Percentiles rank a stretch among this genome's conserved stretches.
Evolutionary conservation across 2,329 filamentous ascomycete genomes (phyloP).

Genomic region (Chrysoporthe austroafricana): DNA sequence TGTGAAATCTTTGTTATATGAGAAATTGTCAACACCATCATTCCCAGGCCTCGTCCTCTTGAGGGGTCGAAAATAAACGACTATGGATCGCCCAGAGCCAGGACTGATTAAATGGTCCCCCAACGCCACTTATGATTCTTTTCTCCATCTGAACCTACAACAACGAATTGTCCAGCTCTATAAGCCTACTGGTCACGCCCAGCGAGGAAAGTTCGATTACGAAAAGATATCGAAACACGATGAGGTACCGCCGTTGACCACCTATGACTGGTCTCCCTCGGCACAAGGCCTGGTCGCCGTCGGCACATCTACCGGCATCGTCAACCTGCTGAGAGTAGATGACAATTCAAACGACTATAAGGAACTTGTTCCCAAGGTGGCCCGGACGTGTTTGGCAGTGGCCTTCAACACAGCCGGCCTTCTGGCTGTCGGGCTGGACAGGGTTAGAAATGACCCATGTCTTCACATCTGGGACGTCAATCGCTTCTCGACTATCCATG

Average conservation of each 20-base stretch:
- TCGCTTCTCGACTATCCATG: constrained; percentile 56
- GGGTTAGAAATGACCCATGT: constrained; percentile 80
- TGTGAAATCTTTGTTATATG: neutral
- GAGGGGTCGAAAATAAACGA: neutral
- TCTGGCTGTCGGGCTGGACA: constrained; percentile 78
- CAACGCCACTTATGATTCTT: constrained; percentile 60
- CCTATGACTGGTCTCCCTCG: constrained; percentile 69
- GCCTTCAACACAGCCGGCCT: constrained; percentile 75
- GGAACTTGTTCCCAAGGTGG: constrained; percentile 73
- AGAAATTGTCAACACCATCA: neutral
- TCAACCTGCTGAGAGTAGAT: constrained; percentile 74
- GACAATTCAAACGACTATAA: constrained; percentile 68
- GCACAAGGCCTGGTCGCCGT: constrained; percentile 72
- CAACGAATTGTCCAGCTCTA: constrained; percentile 66
- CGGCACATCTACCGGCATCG: constrained; percentile 74
- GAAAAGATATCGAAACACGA: constrained; percentile 61
- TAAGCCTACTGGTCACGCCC: constrained; percentile 63
- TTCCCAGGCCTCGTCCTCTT: constrained; percentile 3
- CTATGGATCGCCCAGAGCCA: constrained; percentile 63
- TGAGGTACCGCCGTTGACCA: constrained; percentile 65
- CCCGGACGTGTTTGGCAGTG: constrained; percentile 79
- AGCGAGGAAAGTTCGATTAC: constrained; percentile 61
- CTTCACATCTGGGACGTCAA: constrained; percentile 83
- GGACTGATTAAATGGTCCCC: constrained; percentile 71
- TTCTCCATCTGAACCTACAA: constrained; percentile 68